These are phyloP conservation scores for Chaetoceros tenuissimus DNA, from an alignment of 108 stramenopile species.

Conservation along the genomic window DNA sequence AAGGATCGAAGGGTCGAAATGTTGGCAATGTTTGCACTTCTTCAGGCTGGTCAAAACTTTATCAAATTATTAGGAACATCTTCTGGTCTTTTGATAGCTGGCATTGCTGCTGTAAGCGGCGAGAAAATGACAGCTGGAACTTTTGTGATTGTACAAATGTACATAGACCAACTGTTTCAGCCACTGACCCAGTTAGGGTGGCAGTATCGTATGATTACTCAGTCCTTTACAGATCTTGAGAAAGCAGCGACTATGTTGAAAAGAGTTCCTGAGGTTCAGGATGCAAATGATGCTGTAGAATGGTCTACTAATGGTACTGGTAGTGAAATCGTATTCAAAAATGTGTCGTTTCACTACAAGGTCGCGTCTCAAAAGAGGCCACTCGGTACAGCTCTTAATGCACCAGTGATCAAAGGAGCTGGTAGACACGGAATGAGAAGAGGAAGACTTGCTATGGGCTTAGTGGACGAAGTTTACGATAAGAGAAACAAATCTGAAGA, in stretches of 20 bases:
- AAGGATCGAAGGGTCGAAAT: slow-evolving; percentile 25
- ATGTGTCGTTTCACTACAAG: slow-evolving; percentile 34
- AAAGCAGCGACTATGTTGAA: slow-evolving; percentile 28
- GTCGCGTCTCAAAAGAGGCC: slow-evolving; percentile 12
- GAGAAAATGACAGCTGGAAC: slow-evolving; percentile 21
- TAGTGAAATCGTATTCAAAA: slow-evolving; percentile 23
- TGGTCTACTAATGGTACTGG: slow-evolving; percentile 18
- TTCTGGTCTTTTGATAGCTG: slow-evolving; percentile 24
- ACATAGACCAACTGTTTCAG: slow-evolving; percentile 29
- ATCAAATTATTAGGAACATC: slow-evolving; percentile 20
- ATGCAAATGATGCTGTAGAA: slow-evolving; percentile 24
- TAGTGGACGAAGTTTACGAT: slow-evolving; percentile 3
- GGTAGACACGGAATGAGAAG: slow-evolving; percentile 11
- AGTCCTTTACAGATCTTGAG: slow-evolving; percentile 35
- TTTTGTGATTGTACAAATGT: slow-evolving; percentile 34
- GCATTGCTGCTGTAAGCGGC: slow-evolving; percentile 27
- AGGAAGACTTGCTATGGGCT: slow-evolving; percentile 1
- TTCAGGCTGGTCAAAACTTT: slow-evolving; percentile 31
- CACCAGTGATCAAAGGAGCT: slow-evolving; percentile 1
- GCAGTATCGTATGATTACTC: slow-evolving; percentile 26
- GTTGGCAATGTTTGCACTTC: slow-evolving; percentile 23
- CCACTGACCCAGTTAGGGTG: slow-evolving; percentile 28
- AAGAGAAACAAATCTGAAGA: too few relatives aligned
- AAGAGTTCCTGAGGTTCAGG: slow-evolving; percentile 18
- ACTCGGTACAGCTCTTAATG: slow-evolving; percentile 16